phyloP scores from a whole-genome alignment of 2,329 filamentous ascomycete species.

The Fusarium fujikuroi region DNA sequence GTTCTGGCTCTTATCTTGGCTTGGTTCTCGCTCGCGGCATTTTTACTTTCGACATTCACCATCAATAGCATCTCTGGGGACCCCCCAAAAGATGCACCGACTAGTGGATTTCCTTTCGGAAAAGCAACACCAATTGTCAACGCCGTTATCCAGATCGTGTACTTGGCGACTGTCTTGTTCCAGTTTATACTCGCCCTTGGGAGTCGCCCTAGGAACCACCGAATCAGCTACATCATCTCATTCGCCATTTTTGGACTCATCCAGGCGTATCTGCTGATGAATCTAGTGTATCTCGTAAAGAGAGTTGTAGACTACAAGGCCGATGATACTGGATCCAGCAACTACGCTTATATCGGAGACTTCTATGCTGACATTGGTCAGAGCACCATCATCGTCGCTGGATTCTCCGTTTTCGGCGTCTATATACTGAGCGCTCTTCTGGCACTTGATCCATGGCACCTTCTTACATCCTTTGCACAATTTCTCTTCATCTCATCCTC shows the following conservation, averaged over 20 bases:
- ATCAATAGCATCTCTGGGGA: slow-evolving; percentile 15
- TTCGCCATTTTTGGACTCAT: slow-evolving; percentile 17
- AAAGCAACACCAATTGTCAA: slow-evolving; percentile 14
- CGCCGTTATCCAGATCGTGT: neutral
- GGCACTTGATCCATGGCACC: neutral
- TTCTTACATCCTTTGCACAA: neutral
- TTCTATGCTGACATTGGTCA: slow-evolving; percentile 6
- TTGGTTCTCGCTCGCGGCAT: slow-evolving; percentile 17
- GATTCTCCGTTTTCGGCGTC: neutral
- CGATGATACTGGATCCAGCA: neutral
- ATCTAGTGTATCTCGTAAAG: neutral
- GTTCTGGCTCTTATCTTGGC: slow-evolving; percentile 4
- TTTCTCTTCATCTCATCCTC: neutral
- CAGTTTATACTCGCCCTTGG: slow-evolving; percentile 26
- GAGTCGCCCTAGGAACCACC: neutral
- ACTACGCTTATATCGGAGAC: slow-evolving; percentile 4
- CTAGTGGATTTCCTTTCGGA: slow-evolving; percentile 16
- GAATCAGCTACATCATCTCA: slow-evolving; percentile 5
- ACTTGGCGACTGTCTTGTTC: neutral
- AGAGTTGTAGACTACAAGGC: neutral
- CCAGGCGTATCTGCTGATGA: slow-evolving; percentile 10
- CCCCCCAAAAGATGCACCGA: neutral
- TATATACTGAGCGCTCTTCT: neutral
- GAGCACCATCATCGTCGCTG: neutral
- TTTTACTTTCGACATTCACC: slow-evolving; percentile 8